Base-by-base conservation (phyloP, 441 rosid genomes). In the Erodium chrysanthum region DNA sequence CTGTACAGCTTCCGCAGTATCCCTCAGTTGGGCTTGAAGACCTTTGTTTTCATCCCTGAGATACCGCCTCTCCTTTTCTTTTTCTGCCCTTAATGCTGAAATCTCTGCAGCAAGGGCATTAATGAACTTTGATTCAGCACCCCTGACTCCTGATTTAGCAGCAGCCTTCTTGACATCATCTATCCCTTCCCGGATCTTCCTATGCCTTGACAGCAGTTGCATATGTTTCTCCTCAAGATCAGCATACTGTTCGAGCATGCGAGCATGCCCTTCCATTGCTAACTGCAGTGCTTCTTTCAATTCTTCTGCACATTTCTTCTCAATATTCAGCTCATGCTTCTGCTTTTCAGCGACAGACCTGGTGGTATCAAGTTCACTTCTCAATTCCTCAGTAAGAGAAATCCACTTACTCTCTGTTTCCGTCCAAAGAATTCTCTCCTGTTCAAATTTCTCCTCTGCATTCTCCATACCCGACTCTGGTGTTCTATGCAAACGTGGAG, bases 211-310 rank as follows among this genome's bases (percentile, higher is more conserved):
- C 71, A 95, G 98, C 79, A 95, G 76, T 25, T 85, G 86, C 46
- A 95, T 92, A 76, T 95, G 99, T 66, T 87, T 90, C 82, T 88
- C 99, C 78, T 95, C 91, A 59, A 95, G 88, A 80, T 95, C 99
- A 10, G 91, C 98, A 74, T 92, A 88, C 73, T 95, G 97, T 76
- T 95, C 99, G 72, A 95, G 88, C 93, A 92, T 87, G 68, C 98
- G 84, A 61, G 91, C 93, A 78, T 95, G 95, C 22, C 97, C 96
- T 69, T 85, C 84, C 95, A 95, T 95, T 22, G 98, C 98, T 84
- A 82, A 82, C 80, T 84, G 98, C 96, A 95, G 82, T 65, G 98
- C 97, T 81, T 92, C 93, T 63, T 82, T 85, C 81, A 87, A 81
- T 74, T 95, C 99, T 79, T 87, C 89, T 0, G 84, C 73, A 70